Evolutionary conservation across 345 rosid species (phyloP).

Genomic region (Ceriops decandra): DNA sequence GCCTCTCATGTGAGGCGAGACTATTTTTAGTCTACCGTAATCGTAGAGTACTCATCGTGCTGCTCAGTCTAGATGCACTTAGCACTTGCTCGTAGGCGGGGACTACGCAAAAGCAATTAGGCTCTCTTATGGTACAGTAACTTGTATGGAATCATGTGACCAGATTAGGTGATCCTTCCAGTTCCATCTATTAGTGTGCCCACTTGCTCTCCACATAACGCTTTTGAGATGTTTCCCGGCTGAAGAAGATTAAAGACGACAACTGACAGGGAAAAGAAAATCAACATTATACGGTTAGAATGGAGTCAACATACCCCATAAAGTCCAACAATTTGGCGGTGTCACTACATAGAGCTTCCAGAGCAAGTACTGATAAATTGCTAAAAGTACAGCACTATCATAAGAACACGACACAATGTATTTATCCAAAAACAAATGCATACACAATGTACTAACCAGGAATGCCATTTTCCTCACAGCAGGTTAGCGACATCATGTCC

Average conservation of each 20-base stretch:
- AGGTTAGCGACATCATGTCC: not conserved
- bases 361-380: no score
- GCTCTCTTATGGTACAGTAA: not conserved
- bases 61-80: not conserved
- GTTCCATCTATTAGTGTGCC: slow-evolving; percentile 16
- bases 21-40: not conserved
- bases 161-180: slow-evolving; percentile 35
- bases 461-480: slow-evolving; percentile 2
- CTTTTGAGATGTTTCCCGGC: not conserved
- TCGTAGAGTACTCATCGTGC: not conserved
- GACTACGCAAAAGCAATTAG: not conserved
- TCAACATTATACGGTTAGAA: not conserved
- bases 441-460: not conserved
- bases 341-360: no score
- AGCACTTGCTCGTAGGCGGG: not conserved
- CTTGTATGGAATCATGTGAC: not conserved
- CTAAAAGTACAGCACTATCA: no score
- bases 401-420: no score
- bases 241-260: not conserved
- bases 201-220: slow-evolving; percentile 5
- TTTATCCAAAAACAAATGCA: no score
- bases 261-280: not conserved
- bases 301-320: no score
- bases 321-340: no score
- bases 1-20: not conserved